Base-by-base conservation (phyloP, 768 basidiomycete species). In the Phlegmacium glaucopus region DNA sequence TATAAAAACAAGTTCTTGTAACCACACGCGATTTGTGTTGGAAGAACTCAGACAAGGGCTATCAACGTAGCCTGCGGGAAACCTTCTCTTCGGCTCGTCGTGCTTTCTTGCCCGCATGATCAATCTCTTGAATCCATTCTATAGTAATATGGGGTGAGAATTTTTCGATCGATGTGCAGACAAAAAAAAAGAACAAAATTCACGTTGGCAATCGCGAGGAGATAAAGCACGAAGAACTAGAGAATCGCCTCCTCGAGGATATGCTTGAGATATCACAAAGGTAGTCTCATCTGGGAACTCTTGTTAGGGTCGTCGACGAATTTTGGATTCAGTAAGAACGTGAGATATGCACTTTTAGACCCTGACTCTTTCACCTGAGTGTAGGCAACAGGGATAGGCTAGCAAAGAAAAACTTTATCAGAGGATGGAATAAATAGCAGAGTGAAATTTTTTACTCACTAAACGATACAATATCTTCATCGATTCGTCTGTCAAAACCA, bases 341-440 rank as follows among this genome's bases (percentile, higher is more conserved):
- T 27, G 11, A 15, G 37, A 38, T 6, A 58, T 72, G 13, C 42
- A 79, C 83, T 80, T 73, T 72, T 65, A 8, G 54, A 46, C n/a
- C 71, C 72, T 4, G 65, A 59, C 46, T 81, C 77, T 48, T 72
- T 76, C 10, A 87, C 78, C 54, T 77, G 75, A 15, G 83, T 75
- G 54, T 87, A 82, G 4, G 79, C 71, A n/a, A 90, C 67, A 1
- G 83, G 79, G 39, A 90, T 83, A n/a, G 87, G 87, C 89, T 89
- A 17, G 35, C 16, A 38, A 9, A 30, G 28, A 40, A 30, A 22
- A n/a, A n/a, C 26, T 27, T 26, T 11, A 47, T 6, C 6, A 32
- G 29, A 29, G 34, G 29, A 32, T 43, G 15, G 29, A 42, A 26
- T 9, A 4, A 34, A n/a, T 11, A n/a, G 22, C 3, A 3, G 22